Evolutionary conservation across 2,329 filamentous ascomycete species (phyloP), one percentile per base, ranked within the genome.

Genomic region (Xylariaceae sp.): DNA sequence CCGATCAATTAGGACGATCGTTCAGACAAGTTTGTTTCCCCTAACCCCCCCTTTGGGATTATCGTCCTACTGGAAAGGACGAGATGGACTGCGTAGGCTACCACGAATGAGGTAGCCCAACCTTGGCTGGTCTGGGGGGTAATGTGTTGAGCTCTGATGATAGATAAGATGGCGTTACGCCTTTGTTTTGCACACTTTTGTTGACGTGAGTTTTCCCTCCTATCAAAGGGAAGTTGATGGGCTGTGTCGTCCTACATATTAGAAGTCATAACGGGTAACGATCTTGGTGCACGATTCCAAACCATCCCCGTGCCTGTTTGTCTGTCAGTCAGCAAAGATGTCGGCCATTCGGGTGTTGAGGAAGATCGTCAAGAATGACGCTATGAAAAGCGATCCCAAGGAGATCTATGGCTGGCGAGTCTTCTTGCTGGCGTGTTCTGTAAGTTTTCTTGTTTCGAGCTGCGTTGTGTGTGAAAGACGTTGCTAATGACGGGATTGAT

Each of bases 331-430:
- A 62, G 45, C 62, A 70, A 65, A 58, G 23, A 55, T 68, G 65
- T 65, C 61, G 58, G 58, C 44, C 17, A 56, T 53, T 10, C 37
- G 55, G 50, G 2, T 72, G 53, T 68, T 80, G 58, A 73, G 67
- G 61, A 76, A 74, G 65, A 78, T 81, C 63, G 77, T 81, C 63
- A 76, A 76, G 67, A 81, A 81, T 71, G 78, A 89, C 67, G 83
- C 87, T 57, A 88, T 88, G 77, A 83, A 79, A 70, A 74, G 77
- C 55, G 87, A 89, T 69, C 87, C 87, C 11, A 78, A 80, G 13
- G 83, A 88, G 71, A 84, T 89, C 60, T 89, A 89, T 71, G 85
- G 85, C 67, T 89, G 86, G 85, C 80, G 86, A 55, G 84, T 88
- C 3, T 87, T 86, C 62, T 75, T 82, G 54, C 74, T 88, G 58